Evolutionary conservation across 169 alveolate species (phyloP), one percentile per base, ranked within the genome.

Genomic region (Perkinsus marinus): DNA sequence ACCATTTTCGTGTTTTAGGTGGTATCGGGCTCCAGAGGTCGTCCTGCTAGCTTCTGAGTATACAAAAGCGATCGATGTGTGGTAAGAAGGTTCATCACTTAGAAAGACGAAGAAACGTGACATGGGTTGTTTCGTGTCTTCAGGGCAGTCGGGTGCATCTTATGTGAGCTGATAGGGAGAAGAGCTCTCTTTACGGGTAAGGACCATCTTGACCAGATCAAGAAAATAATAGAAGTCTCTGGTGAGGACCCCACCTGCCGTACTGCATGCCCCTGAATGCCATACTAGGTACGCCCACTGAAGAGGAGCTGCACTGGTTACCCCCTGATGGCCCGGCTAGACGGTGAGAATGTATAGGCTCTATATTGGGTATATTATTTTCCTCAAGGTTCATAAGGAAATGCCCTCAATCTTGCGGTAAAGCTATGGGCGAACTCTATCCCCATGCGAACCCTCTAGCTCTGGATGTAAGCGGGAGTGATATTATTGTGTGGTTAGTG

Each of bases 21-120:
- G 99, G 99, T 98, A 98, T 92, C 93, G 99, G 57, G 98, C 99
- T 0, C 99, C 99, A 0, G 99, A 97, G 94, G 97, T 97, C 43
- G 95, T 97, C 89, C 93, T 97, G 17, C 96, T 96, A 90, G 97
- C 97, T 2, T 94, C 94, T 68, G 96, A 96, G 91, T 97, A 97
- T 91, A 95, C 97, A 16, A 95, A 96, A 90, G 97, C 99, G 13
- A 96, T 98, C 68, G 99, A 98, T 94, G 95, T 98, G 43, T 98
- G 99, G 99, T 57, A 16, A 26, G 68, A 43, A n/a, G 46, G 3
- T 10, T 41, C 46, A 41, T 41, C 10, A 10, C 46, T 41, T 3
- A 41, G 46, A 10, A 41, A 10, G 79, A 2, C 36, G 79, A 26
- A 30, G 26, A 57, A 2, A 16, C 7, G 9, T 57, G 22, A 13